Conservation (phyloP, 2,329 filamentous ascomycete genomes). For the Pyrenochaeta sp. region DNA sequence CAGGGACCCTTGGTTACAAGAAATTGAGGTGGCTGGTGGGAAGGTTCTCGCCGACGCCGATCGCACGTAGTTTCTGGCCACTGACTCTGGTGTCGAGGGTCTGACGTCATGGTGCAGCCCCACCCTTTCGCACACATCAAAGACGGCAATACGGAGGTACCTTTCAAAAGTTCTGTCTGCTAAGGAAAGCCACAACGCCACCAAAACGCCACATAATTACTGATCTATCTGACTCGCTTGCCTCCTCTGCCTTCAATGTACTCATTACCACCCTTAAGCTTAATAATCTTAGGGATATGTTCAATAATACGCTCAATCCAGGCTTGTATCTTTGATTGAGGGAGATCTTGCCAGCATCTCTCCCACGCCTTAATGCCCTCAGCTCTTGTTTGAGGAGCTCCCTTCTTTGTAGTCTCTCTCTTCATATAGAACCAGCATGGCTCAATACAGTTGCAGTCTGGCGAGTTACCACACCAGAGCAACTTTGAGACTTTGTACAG, state of each 20-base stretch:
- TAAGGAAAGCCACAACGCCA: no score
- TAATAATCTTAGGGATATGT: constrained; percentile 19
- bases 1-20: constrained; percentile 22
- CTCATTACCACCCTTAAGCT: constrained; percentile 16
- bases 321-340: constrained; percentile 15
- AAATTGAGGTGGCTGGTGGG: constrained; percentile 30
- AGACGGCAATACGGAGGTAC: no score
- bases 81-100: constrained; percentile 10
- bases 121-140: constrained; percentile 26
- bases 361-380: constrained; percentile 2
- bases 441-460: constrained; percentile 18
- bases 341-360: constrained; percentile 8
- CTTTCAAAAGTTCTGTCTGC: no score
- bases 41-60: constrained; percentile 28
- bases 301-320: constrained; percentile 22
- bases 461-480: constrained; percentile 16
- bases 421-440: constrained; percentile 12
- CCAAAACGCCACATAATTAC: no score
- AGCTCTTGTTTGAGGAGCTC: constrained; percentile 8
- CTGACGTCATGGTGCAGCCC: constrained; percentile 33
- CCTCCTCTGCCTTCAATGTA: constrained; percentile 23
- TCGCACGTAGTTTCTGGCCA: constrained; percentile 9
- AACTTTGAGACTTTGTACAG: constrained; percentile 5
- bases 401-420: constrained; percentile 15
- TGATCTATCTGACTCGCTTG: no score